Evolutionary conservation across 495 filamentous ascomycete species (phyloP), one percentile per base, ranked within the genome.

Genomic region (Massariosphaeria phaeospora): DNA sequence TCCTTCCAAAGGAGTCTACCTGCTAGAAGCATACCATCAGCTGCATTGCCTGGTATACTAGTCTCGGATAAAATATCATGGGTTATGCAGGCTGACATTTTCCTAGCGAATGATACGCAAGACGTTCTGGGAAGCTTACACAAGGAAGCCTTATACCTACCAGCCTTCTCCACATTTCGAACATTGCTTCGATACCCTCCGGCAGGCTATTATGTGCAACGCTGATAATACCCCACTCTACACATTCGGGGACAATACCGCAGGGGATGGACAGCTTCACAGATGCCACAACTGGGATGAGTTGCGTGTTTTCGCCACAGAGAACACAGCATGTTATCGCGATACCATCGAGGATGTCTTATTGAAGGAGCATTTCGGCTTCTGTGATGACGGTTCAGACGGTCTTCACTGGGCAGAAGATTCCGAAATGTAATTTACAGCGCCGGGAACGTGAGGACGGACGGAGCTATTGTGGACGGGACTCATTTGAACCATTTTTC

Each of bases 151-250:
- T 6, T 31, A 43, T 20, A 31, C 44, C 4, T 48, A 31, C 44
- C 21, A 25, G 3, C 50, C 50, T 1, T n/a, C n/a, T n/a, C 38
- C 39, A 15, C 50, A 54, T 40, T 23, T 40, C 1, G 50, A 20
- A 5, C 50, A 54, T 15, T 54, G 50, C 40, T 33, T 54, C 26
- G 50, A 54, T 15, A 54, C 46, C 39, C 6, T 54, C 15, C 39
- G 39, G 8, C 50, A 54, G 40, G 45, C 30, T 13, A 23, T 46
- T 1, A 46, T 54, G 7, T 54, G 50, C 50, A 54, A 54, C 18
- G 50, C 50, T 1, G 50, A 54, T 27, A 54, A 46, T 27, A 54
- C 50, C 7, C 50, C 50, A 21, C 50, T 54, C 10, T 54, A 54
- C 20, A 15, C 27, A 1, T 54, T 54, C 17, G 50, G 50, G 39